Evolutionary conservation across 306 rosid species (phyloP), one percentile per base, ranked within the genome.

Genomic region (Castanea crenata): DNA sequence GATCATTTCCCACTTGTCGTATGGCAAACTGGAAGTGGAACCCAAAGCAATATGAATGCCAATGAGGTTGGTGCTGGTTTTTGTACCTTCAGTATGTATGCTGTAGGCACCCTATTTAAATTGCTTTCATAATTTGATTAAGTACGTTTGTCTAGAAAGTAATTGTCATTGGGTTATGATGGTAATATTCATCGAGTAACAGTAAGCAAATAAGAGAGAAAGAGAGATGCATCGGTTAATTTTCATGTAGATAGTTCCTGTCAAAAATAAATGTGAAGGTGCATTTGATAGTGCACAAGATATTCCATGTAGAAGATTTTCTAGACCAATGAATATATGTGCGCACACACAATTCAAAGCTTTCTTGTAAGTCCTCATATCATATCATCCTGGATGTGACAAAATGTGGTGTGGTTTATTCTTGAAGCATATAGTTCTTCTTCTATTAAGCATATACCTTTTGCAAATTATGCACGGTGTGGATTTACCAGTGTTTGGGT

Each of bases 11-110:
- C 98, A 10, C 97, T 96, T 18, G 99, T 96, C 84, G 96, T 96
- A 14, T 96, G 99, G 99, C 99, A 96, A 81, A 96, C 99, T 78
- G 99, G 99, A 44, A 96, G 99, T 86, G 99, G 98, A 71, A 96
- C 98, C 32, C 99, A 96, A 77, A 96, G 98, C 80, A 96, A 96
- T 86, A 96, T 96, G 99, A 96, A 96, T 78, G 99, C 97, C 74
- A 96, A 96, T 65, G 99, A 96, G 97, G 97, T 93, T 71, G 1
- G 46, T 54, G 54, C 62, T 21, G 35, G 9, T 29, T 29, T 59
- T 59, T 23, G 27, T 23, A 59, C 32, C 67, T 23, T 25, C 32
- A 59, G 31, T 59, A 15, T 23, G 34, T 12, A 10, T 23, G 6
- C 34, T 23, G 19, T 31, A 23, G 67, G 67, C 67, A 59, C 67